phyloP scores from a whole-genome alignment of 768 basidiomycete genomes.

The Amanita fuliginea region DNA sequence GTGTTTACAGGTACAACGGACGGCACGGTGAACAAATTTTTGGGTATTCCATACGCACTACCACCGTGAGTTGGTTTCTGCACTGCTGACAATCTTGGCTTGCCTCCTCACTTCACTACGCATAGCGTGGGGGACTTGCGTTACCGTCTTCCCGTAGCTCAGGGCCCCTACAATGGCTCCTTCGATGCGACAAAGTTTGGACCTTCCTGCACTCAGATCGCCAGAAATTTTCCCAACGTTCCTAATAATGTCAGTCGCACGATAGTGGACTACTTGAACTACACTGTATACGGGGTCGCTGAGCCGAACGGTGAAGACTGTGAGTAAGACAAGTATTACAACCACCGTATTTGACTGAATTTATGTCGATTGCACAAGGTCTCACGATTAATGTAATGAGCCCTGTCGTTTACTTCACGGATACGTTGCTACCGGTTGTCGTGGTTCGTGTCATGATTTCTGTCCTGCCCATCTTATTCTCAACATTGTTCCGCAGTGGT shows the following conservation, averaged over 20 bases:
- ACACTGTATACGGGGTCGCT: no score
- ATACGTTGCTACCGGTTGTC: slow-evolving; percentile 27
- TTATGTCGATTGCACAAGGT: slow-evolving; percentile 21
- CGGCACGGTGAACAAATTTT: slow-evolving; percentile 17
- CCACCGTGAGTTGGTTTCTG: slow-evolving; percentile 19
- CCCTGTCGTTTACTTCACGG: slow-evolving; percentile 16
- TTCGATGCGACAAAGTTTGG: slow-evolving; percentile 25
- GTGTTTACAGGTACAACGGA: slow-evolving; percentile 19
- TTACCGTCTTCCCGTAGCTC: slow-evolving; percentile 22
- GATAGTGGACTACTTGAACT: no score
- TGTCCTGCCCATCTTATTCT: no score
- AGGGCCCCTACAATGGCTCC: slow-evolving; percentile 19
- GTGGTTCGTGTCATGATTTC: slow-evolving; percentile 18
- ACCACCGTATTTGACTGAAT: no score
- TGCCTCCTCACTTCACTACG: background rate
- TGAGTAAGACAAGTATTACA: slow-evolving; percentile 4
- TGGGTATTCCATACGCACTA: slow-evolving; percentile 28
- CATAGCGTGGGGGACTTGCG: slow-evolving; percentile 21
- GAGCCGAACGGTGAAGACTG: slow-evolving; percentile 15
- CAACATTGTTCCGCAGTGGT: slow-evolving; percentile 15
- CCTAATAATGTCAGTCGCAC: no score
- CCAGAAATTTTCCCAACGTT: no score
- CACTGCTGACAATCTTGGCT: background rate
- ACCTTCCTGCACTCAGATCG: slow-evolving; percentile 26
- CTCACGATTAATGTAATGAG: slow-evolving; percentile 29